Conservation (phyloP, 1,139 yeast species). For the Candida tropicalis region DNA sequence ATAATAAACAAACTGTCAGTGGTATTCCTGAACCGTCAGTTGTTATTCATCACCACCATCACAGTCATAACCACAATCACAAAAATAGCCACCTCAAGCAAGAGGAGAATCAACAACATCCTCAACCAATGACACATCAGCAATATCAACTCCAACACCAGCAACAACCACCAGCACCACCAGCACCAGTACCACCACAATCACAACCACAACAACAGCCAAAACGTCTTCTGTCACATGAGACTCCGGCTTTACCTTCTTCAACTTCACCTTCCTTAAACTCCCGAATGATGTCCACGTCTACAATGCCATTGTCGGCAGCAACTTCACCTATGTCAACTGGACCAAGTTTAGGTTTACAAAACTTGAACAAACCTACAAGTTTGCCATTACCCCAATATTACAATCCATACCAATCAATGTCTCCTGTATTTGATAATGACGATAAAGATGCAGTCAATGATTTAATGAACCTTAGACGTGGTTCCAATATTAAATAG, state of each 20-base stretch:
- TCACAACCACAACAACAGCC: neutral
- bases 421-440: conserved; percentile 4
- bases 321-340: conserved; percentile 1
- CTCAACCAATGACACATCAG: neutral
- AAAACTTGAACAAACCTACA: neutral
- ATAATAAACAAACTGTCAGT: conserved; percentile 3
- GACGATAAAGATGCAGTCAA: conserved; percentile 15
- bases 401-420: conserved; percentile 7
- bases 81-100: conserved; percentile 5
- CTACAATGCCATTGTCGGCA: neutral
- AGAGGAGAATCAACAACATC: conserved; percentile 4
- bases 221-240: neutral
- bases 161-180: neutral
- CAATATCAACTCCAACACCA: neutral
- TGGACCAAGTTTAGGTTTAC: neutral
- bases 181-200: neutral
- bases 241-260: neutral
- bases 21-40: conserved; percentile 10
- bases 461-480: conserved; percentile 16
- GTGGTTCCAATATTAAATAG: conserved; percentile 7
- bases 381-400: conserved; percentile 8
- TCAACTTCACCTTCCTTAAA: neutral
- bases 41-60: conserved; percentile 13
- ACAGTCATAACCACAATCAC: conserved; percentile 6
- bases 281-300: neutral